A percentile compares a stretch with the other conserved stretches of the same genome.
These are phyloP conservation scores for Clonostachys sp. DNA, from an alignment of 2,329 filamentous ascomycete species.

Conservation along the genomic window DNA sequence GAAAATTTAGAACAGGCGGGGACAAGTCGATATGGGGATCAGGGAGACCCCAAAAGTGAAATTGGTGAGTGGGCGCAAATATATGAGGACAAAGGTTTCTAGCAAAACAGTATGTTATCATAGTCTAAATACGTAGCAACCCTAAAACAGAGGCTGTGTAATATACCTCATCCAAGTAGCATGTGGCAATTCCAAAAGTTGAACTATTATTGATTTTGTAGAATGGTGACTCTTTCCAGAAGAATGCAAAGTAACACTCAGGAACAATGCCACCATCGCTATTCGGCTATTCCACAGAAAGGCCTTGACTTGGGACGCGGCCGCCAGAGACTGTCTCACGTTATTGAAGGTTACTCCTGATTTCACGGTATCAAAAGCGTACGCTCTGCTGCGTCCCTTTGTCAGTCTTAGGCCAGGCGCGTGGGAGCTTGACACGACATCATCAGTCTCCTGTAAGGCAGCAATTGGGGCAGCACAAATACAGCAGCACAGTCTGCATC, in stretches of 20 bases:
- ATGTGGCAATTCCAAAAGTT: background rate
- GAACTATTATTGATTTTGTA: background rate
- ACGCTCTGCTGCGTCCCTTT: constrained; percentile 74
- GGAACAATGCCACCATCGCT: background rate
- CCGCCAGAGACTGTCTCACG: constrained; percentile 18
- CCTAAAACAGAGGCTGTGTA: too few relatives aligned
- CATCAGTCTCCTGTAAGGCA: constrained; percentile 60
- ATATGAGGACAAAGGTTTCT: too few relatives aligned
- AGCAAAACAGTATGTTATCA: too few relatives aligned
- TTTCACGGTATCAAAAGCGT: constrained; percentile 65
- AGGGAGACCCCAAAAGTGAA: too few relatives aligned
- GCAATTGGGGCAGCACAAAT: too few relatives aligned
- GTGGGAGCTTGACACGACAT: constrained; percentile 17
- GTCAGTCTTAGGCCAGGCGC: constrained; percentile 38
- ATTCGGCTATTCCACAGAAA: background rate
- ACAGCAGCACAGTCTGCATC: too few relatives aligned
- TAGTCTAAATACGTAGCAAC: too few relatives aligned
- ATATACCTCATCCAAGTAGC: too few relatives aligned
- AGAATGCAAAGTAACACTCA: background rate
- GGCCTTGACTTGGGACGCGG: background rate
- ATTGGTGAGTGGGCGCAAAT: too few relatives aligned
- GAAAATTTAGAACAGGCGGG: too few relatives aligned
- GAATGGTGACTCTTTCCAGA: background rate
- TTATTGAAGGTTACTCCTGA: constrained; percentile 74
- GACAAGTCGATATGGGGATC: too few relatives aligned